Conservation (phyloP, 345 rosid genomes). For the Lepidium aucheri region DNA sequence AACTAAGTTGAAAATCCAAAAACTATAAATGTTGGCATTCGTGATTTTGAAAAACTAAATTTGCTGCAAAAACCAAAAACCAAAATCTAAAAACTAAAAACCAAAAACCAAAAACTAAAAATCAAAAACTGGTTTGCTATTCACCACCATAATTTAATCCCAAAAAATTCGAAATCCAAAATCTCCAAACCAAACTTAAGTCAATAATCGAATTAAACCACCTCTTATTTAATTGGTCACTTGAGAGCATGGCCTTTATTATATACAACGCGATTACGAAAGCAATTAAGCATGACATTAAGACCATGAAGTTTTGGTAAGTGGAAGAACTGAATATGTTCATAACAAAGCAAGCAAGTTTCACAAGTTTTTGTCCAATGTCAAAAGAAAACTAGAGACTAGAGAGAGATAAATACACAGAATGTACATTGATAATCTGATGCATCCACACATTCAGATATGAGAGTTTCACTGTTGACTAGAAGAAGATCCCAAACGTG, state of each 20-base stretch:
- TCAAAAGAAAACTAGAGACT: background rate
- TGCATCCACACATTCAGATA: background rate
- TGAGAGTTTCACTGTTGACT: background rate
- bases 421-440: background rate
- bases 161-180: no score
- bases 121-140: no score
- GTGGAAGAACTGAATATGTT: background rate
- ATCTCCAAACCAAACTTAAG: no score
- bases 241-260: background rate
- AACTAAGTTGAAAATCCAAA: no score
- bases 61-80: no score
- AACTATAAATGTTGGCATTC: no score
- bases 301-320: no score
- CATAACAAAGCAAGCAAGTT: background rate
- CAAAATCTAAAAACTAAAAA: no score
- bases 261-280: background rate
- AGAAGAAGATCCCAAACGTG: conserved; percentile 43
- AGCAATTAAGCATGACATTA: background rate
- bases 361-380: conserved; percentile 1
- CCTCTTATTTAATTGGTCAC: background rate
- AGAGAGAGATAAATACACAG: background rate
- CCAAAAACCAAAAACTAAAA: no score
- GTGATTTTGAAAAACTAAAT: no score
- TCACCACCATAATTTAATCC: no score
- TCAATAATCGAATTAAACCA: no score